phyloP scores from a whole-genome alignment of 192 early-diverging fungal species.

The Entrophospora sp. region DNA sequence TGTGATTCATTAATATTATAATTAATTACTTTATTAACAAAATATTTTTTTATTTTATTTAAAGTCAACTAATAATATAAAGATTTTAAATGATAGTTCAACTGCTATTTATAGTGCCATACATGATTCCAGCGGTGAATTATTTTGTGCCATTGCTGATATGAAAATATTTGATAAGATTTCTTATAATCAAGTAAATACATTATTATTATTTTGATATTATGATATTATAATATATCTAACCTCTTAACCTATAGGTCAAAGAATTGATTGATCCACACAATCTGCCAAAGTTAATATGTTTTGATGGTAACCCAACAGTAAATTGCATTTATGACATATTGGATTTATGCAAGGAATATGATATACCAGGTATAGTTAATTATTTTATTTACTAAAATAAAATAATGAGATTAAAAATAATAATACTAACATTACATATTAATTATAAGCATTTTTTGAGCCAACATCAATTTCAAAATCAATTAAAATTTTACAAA shows the following conservation, averaged over 20 bases:
- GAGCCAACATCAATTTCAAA: too few species aligned
- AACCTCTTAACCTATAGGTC: slow-evolving; percentile 23
- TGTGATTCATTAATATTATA: too few species aligned
- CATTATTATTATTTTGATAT: neutral
- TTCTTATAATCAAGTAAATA: slow-evolving; percentile 25
- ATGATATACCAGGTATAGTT: slow-evolving; percentile 38
- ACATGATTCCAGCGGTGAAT: slow-evolving; percentile 56
- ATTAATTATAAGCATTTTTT: too few species aligned
- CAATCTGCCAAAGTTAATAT: slow-evolving; percentile 45
- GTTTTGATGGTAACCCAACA: slow-evolving; percentile 70
- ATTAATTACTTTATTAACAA: too few species aligned
- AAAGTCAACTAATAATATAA: slow-evolving; percentile 27
- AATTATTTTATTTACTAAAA: too few species aligned
- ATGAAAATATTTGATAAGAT: slow-evolving; percentile 75
- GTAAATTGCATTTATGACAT: slow-evolving; percentile 35
- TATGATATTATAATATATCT: neutral
- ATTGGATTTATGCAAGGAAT: slow-evolving; percentile 26
- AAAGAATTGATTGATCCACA: slow-evolving; percentile 22
- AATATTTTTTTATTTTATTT: too few species aligned
- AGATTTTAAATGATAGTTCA: slow-evolving; percentile 23
- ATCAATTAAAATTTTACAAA: too few species aligned
- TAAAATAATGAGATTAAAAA: too few species aligned
- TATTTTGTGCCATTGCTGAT: slow-evolving; percentile 81
- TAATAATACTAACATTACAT: too few species aligned
- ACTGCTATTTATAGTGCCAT: slow-evolving; percentile 83